These are phyloP conservation scores for Ceratobasidium sp. DNA, from an alignment of 1,284 basidiomycete genomes.

Conservation along the genomic window DNA sequence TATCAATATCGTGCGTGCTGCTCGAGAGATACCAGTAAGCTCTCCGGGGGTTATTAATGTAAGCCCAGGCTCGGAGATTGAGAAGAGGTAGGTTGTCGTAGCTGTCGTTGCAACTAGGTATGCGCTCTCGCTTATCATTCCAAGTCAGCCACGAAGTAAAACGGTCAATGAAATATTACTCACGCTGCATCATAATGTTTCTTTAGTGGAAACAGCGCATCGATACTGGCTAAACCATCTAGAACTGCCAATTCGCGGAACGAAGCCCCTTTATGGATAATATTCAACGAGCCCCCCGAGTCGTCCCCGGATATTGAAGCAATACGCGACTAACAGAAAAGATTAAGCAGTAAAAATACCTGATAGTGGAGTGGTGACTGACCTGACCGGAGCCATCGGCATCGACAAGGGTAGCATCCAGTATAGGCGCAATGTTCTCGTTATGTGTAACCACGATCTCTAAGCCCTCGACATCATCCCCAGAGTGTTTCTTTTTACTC, in stretches of 20 bases:
- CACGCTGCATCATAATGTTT: conserved; percentile 66
- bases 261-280: conserved; percentile 89
- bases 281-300: conserved; percentile 83
- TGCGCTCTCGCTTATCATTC: not conserved
- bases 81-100: conserved; percentile 29
- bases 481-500: conserved; percentile 33
- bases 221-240: conserved; percentile 71
- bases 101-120: conserved; percentile 14
- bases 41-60: conserved; percentile 6
- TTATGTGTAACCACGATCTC: conserved; percentile 56
- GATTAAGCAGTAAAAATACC: conserved; percentile 5
- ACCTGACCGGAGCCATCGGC: conserved; percentile 82
- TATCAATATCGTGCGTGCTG: conserved; percentile 5
- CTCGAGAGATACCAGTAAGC: conserved; percentile 20
- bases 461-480: not conserved
- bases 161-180: conserved; percentile 53
- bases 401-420: conserved; percentile 86
- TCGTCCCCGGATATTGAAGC: conserved; percentile 91
- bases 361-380: conserved; percentile 52
- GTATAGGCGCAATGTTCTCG: conserved; percentile 87
- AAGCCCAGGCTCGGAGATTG: not conserved
- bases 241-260: conserved; percentile 76
- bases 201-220: conserved; percentile 76
- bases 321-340: conserved; percentile 64
- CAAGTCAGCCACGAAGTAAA: too few relatives aligned